Conservation (phyloP, 2,329 filamentous ascomycete genomes). For the Daldinia sp. region DNA sequence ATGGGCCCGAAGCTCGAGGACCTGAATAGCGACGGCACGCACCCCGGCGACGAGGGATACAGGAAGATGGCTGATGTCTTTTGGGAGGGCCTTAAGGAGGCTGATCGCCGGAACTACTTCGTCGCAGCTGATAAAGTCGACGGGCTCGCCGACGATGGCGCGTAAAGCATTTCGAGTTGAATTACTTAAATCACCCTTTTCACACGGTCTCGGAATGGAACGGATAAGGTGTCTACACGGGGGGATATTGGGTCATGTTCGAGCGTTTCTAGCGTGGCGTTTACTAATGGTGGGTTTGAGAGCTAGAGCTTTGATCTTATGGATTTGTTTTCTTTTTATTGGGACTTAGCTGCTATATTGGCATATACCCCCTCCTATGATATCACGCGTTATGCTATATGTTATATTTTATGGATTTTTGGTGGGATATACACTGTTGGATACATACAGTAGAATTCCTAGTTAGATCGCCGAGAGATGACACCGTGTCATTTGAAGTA, state of each 20-base stretch:
- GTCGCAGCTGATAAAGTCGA: conserved; percentile 37
- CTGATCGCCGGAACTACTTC: conserved; percentile 43
- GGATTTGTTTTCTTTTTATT: background rate
- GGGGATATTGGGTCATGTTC: background rate
- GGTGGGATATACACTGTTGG: background rate
- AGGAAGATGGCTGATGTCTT: conserved; percentile 53
- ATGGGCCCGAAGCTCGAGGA: conserved; percentile 47
- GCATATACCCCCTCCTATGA: conserved; percentile 1
- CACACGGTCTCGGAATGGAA: background rate
- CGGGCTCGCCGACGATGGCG: conserved; percentile 42
- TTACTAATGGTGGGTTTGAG: background rate
- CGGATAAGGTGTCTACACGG: background rate
- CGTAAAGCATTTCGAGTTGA: conserved; percentile 6
- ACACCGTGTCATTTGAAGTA: background rate
- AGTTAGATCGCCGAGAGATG: background rate
- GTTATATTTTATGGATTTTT: background rate
- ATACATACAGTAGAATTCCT: background rate
- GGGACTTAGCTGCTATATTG: background rate
- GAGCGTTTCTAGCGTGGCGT: conserved; percentile 3
- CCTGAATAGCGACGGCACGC: conserved; percentile 51
- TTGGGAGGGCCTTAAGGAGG: conserved; percentile 50
- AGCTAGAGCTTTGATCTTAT: background rate
- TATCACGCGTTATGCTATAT: background rate
- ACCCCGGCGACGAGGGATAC: conserved; percentile 54
- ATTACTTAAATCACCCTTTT: no score